Base-by-base conservation (phyloP, 1,284 basidiomycete species). In the Microbotryum scabiosae region DNA sequence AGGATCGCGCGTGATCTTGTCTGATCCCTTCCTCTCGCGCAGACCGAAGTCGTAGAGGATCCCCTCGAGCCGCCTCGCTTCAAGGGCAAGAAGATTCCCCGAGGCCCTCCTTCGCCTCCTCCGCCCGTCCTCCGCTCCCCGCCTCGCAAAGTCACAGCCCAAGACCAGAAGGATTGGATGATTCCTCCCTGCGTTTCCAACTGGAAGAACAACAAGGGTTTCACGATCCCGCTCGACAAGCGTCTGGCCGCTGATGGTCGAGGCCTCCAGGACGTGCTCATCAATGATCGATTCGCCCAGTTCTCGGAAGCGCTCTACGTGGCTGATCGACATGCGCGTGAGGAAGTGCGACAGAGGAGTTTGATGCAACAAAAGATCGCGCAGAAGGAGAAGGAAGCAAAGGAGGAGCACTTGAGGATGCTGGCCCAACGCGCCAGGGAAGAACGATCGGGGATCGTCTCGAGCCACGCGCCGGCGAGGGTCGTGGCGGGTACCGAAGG, bases 161-260 rank as follows among this genome's bases (percentile, higher is more conserved):
- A 91, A 63, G 96, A 98, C 74, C 94, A 97, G 77, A 97, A 97
- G 77, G 94, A 97, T 72, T 97, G 96, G 96, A 97, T 97, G 92
- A 97, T 99, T 59, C 96, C 96, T 4, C 96, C 96, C 20, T 97
- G 92, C 76, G 97, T 99, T 66, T 97, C 92, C 41, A 99, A 98
- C 78, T 99, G 96, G 96, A 99, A 99, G 81, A 99, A 99, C 80
- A 97, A 98, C 84, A 97, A 97, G 78, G 96, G 96, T 82, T 98
- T 94, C 77, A 98, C 94, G 6, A 97, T 98, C 70, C 93, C 96
- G 30, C 82, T 98, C 26, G 96, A 98, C 76, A 98, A 99, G 78
- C 90, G 96, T 70, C 80, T 99, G 53, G 96, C 96, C 23, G 94
- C 96, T 14, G 94, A 98, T 75, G 96, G 94, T 18, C 84, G 94